A percentile compares a stretch with the other conserved stretches of the same genome.
Evolutionary conservation across 768 basidiomycete genomes (phyloP).

Genomic region (Lactarius evosmus): DNA sequence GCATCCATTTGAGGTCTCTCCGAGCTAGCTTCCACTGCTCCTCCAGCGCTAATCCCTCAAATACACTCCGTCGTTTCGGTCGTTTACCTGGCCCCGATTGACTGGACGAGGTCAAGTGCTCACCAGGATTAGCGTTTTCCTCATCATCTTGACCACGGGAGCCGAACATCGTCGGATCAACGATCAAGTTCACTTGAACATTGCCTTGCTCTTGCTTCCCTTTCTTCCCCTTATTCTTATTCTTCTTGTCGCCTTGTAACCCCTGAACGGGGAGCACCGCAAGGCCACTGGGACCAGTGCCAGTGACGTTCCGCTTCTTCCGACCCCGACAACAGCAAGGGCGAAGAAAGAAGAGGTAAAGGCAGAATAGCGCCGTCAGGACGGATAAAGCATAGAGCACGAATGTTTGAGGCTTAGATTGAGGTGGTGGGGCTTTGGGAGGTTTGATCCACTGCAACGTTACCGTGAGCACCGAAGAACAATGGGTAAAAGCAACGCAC

Average conservation of each 20-base stretch:
- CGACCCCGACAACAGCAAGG: constrained; percentile 50
- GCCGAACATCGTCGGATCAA: constrained; percentile 59
- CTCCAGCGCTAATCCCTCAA: constrained; percentile 62
- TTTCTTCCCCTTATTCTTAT: constrained; percentile 41
- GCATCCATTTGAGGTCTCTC: constrained; percentile 49
- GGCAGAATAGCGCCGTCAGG: constrained; percentile 47
- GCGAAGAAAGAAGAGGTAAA: constrained; percentile 56
- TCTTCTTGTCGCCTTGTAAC: constrained; percentile 44
- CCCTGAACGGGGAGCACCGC: constrained; percentile 64
- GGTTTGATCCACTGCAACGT: constrained; percentile 53
- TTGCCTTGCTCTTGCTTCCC: constrained; percentile 38
- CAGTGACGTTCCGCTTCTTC: constrained; percentile 31
- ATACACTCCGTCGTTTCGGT: constrained; percentile 47
- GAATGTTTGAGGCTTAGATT: constrained; percentile 51
- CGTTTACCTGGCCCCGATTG: constrained; percentile 37
- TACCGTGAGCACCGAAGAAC: constrained; percentile 3
- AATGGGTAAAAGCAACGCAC: constrained; percentile 38
- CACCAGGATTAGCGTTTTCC: constrained; percentile 40
- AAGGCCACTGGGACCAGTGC: constrained; percentile 40
- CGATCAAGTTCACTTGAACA: constrained; percentile 72
- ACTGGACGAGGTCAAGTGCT: constrained; percentile 34
- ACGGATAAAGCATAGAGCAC: constrained; percentile 57
- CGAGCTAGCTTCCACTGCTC: constrained; percentile 58
- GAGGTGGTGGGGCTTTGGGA: constrained; percentile 48
- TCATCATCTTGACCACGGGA: constrained; percentile 33